phyloP scores from a whole-genome alignment of 1,284 basidiomycete genomes.

The Boletus sp. region DNA sequence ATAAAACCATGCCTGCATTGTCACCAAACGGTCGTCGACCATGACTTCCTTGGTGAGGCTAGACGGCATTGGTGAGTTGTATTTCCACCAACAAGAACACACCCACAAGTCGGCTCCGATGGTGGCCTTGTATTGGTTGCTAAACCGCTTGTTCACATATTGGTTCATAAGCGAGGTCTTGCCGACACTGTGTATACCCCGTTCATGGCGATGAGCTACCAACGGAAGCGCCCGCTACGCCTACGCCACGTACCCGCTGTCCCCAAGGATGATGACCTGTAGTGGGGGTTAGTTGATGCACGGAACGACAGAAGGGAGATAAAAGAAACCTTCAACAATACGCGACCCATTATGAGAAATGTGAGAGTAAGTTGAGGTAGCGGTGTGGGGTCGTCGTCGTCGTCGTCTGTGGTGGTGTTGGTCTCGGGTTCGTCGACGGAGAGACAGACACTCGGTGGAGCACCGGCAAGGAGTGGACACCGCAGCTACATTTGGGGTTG shows the following conservation, averaged over 20 bases:
- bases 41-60: constrained; percentile 98
- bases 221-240: constrained; percentile 1
- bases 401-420: constrained; percentile 1
- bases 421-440: constrained; percentile 5
- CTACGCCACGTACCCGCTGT: constrained; percentile 82
- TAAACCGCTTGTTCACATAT: constrained; percentile 99
- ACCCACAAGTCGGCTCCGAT: constrained; percentile 88
- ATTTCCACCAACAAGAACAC: constrained; percentile 12
- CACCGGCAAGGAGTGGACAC: constrained; percentile 18
- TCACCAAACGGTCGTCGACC: constrained; percentile 96
- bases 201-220: constrained; percentile 16
- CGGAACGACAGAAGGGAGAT: neutral
- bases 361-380: neutral
- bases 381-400: constrained; percentile 10
- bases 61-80: constrained; percentile 16
- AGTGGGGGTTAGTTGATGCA: constrained; percentile 13
- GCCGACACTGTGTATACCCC: constrained; percentile 68
- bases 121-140: constrained; percentile 98
- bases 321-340: constrained; percentile 83
- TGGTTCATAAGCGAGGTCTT: constrained; percentile 99
- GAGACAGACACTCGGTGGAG: constrained; percentile 17
- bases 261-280: constrained; percentile 96
- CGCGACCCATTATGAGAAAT: constrained; percentile 64
- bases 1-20: constrained; percentile 83
- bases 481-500: constrained; percentile 12